phyloP scores from a whole-genome alignment of 1,284 basidiomycete species.

The Rhodotorula sp. region DNA sequence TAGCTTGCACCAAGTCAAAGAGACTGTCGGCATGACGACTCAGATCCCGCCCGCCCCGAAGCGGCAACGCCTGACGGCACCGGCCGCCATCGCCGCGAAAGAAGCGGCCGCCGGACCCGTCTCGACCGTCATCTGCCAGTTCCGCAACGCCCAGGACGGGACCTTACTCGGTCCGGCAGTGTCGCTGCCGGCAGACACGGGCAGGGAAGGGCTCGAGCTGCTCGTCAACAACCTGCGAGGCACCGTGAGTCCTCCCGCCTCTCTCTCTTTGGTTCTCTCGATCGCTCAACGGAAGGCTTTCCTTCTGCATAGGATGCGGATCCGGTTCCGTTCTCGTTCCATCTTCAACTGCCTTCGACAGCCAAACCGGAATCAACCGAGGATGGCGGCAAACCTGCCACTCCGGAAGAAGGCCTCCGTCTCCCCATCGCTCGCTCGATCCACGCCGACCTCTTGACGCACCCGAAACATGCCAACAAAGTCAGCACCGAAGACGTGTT shows the following conservation, averaged over 20 bases:
- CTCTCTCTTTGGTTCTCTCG: neutral
- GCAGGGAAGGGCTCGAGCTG: conserved; percentile 77
- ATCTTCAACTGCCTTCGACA: conserved; percentile 61
- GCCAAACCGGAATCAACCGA: neutral
- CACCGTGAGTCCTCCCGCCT: conserved; percentile 57
- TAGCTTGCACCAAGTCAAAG: neutral
- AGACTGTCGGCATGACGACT: conserved; percentile 25
- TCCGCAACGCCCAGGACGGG: conserved; percentile 82
- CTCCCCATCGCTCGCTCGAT: conserved; percentile 78
- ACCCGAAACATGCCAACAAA: conserved; percentile 53
- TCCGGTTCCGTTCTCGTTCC: conserved; percentile 84
- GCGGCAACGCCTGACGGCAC: conserved; percentile 19
- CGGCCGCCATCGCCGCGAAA: conserved; percentile 6
- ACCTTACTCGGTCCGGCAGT: conserved; percentile 77
- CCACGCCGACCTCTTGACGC: conserved; percentile 67
- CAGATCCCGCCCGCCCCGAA: conserved; percentile 41
- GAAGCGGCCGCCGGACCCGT: conserved; percentile 50
- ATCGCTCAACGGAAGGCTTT: neutral
- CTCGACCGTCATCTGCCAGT: conserved; percentile 79
- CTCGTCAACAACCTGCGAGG: conserved; percentile 79
- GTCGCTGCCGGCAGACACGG: conserved; percentile 80
- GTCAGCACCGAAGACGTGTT: conserved; percentile 79
- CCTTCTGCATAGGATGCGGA: conserved; percentile 67
- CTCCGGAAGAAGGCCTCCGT: conserved; percentile 55
- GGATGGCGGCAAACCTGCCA: conserved; percentile 5